Evolutionary conservation across 2,329 filamentous ascomycete genomes (phyloP).

Genomic region (Penicillium polonicum): DNA sequence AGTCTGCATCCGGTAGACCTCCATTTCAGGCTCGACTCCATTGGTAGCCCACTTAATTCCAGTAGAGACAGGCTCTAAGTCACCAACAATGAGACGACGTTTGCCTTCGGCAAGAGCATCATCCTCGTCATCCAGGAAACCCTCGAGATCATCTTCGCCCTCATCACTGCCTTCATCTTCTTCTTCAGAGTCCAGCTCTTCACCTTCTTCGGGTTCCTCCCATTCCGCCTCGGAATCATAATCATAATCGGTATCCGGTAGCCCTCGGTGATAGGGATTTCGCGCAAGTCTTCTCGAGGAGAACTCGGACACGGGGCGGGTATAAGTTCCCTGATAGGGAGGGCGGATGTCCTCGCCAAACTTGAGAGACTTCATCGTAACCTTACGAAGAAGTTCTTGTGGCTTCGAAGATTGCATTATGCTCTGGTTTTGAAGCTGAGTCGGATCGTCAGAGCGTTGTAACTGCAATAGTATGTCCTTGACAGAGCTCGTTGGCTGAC

Average conservation of each 20-base stretch:
- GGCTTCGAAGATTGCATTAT: slow-evolving; percentile 31
- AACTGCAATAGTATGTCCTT: slow-evolving; percentile 61
- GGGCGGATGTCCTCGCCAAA: slow-evolving; percentile 64
- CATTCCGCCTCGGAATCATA: slow-evolving; percentile 67
- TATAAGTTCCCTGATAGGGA: slow-evolving; percentile 63
- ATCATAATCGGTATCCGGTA: slow-evolving; percentile 61
- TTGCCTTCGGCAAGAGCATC: slow-evolving; percentile 58
- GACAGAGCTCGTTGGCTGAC: slow-evolving; percentile 46
- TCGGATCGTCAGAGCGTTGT: slow-evolving; percentile 36
- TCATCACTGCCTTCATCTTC: slow-evolving; percentile 62
- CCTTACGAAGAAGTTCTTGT: slow-evolving; percentile 45
- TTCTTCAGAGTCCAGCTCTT: slow-evolving; percentile 64
- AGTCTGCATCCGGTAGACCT: slow-evolving; percentile 71
- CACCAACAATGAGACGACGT: slow-evolving; percentile 60
- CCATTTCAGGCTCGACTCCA: slow-evolving; percentile 49
- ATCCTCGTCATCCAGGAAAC: slow-evolving; percentile 84
- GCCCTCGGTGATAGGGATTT: slow-evolving; percentile 53
- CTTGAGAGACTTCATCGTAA: slow-evolving; percentile 58
- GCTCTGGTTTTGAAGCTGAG: slow-evolving; percentile 32
- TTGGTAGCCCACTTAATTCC: slow-evolving; percentile 78
- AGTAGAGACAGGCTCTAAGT: slow-evolving; percentile 72
- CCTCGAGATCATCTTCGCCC: slow-evolving; percentile 83
- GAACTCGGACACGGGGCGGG: slow-evolving; percentile 45
- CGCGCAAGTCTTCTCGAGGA: slow-evolving; percentile 50
- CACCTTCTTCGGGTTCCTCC: slow-evolving; percentile 70